phyloP scores from a whole-genome alignment of 1,139 yeast species.

The Zhuliangozyma parablackwelliae region DNA sequence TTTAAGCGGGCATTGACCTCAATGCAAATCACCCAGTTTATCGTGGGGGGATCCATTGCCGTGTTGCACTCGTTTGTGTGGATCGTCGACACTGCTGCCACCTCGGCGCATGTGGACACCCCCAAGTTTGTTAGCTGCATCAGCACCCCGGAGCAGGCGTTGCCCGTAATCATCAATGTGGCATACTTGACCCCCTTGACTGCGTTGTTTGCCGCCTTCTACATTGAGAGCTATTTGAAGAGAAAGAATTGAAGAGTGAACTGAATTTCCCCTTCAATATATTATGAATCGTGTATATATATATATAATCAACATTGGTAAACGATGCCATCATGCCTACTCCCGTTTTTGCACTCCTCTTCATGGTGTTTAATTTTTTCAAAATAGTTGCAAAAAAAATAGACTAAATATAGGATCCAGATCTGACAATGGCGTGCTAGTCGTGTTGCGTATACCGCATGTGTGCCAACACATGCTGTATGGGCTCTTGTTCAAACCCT shows the following conservation, averaged over 20 bases:
- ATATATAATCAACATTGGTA: too few relatives aligned
- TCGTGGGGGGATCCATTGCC: slow-evolving; percentile 68
- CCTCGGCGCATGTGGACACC: slow-evolving; percentile 22
- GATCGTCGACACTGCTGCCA: slow-evolving; percentile 43
- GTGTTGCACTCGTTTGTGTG: slow-evolving; percentile 58
- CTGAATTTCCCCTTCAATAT: too few relatives aligned
- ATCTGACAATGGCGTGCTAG: too few relatives aligned
- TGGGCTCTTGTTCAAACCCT: too few relatives aligned
- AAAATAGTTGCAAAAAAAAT: too few relatives aligned
- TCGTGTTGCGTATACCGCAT: too few relatives aligned
- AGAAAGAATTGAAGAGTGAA: slow-evolving; percentile 6
- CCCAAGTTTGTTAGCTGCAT: slow-evolving; percentile 48
- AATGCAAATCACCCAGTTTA: slow-evolving; percentile 67
- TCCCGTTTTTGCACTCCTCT: too few relatives aligned
- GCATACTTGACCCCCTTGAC: slow-evolving; percentile 68
- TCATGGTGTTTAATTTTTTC: too few relatives aligned
- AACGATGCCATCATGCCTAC: too few relatives aligned
- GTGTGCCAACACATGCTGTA: too few relatives aligned
- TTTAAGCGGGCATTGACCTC: slow-evolving; percentile 62
- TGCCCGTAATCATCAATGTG: slow-evolving; percentile 61
- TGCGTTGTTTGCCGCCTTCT: slow-evolving; percentile 64
- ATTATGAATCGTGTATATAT: too few relatives aligned
- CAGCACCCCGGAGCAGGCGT: slow-evolving; percentile 55
- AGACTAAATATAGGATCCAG: too few relatives aligned
- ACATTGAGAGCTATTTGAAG: slow-evolving; percentile 58